A percentile compares a stretch with the other conserved stretches of the same genome.
These are phyloP conservation scores for Toxicodendron radicans DNA, from an alignment of 345 rosid genomes.

Conservation along the genomic window DNA sequence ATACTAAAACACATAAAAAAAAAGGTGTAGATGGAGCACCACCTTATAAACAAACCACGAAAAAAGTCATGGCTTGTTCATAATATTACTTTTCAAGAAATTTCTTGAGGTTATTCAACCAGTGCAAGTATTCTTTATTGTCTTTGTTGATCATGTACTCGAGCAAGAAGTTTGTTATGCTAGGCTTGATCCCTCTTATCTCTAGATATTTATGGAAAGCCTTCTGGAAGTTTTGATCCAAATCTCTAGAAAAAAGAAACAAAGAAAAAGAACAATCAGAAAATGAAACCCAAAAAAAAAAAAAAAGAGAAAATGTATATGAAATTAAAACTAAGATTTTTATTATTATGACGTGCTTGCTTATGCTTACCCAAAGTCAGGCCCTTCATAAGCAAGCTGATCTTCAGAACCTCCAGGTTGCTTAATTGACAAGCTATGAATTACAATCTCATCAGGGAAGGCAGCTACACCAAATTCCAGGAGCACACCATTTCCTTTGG, in stretches of 20 bases:
- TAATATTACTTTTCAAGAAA: conserved; percentile 40
- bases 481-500: conserved; percentile 36
- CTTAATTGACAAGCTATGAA: conserved; percentile 53
- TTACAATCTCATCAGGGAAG: conserved; percentile 46
- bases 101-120: conserved; percentile 58
- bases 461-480: conserved; percentile 62
- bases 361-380: conserved; percentile 55
- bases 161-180: conserved; percentile 39
- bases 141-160: conserved; percentile 60
- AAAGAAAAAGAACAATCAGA: not conserved
- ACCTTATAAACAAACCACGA: not conserved
- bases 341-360: too few relatives aligned
- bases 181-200: conserved; percentile 63
- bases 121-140: conserved; percentile 50
- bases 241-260: conserved; percentile 40
- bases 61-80: not conserved
- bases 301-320: not conserved
- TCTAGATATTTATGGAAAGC: conserved; percentile 62
- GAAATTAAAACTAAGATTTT: not conserved
- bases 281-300: not conserved
- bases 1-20: not conserved
- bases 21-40: not conserved
- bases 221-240: conserved; percentile 70
- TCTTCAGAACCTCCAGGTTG: conserved; percentile 35
- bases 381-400: conserved; percentile 64